Evolutionary conservation across 768 basidiomycete genomes (phyloP).

Genomic region (Mycena rosella): DNA sequence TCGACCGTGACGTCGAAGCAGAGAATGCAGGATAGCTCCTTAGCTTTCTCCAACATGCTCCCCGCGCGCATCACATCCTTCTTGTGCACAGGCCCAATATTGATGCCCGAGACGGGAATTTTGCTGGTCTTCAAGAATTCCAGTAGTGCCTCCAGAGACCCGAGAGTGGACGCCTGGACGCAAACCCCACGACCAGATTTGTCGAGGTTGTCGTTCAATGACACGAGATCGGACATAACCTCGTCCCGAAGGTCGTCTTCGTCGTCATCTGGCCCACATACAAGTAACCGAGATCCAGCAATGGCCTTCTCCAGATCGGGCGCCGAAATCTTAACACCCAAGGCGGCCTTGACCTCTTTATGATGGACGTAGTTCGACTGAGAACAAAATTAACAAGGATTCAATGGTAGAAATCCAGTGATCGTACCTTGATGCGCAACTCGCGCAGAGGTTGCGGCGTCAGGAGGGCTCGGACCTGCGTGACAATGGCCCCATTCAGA

Average conservation of each 20-base stretch:
- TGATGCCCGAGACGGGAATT: constrained; percentile 97
- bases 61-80: constrained; percentile 93
- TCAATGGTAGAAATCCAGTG: constrained; percentile 24
- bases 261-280: constrained; percentile 95
- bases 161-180: constrained; percentile 97
- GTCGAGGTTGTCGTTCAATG: constrained; percentile 90
- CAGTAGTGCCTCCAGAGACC: constrained; percentile 95
- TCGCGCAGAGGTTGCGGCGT: constrained; percentile 98
- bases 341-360: constrained; percentile 96
- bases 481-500: constrained; percentile 96
- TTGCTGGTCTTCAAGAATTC: constrained; percentile 96
- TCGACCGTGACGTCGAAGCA: constrained; percentile 97
- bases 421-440: constrained; percentile 90
- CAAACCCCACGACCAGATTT: constrained; percentile 97
- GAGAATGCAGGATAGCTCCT: constrained; percentile 94
- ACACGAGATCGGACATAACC: constrained; percentile 95
- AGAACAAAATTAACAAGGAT: constrained; percentile 32
- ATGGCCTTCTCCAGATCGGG: constrained; percentile 98
- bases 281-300: constrained; percentile 94
- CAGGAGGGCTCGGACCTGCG: constrained; percentile 91
- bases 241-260: constrained; percentile 95
- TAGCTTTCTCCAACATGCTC: constrained; percentile 96
- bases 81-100: constrained; percentile 97
- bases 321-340: constrained; percentile 95
- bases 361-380: constrained; percentile 97